Evolutionary conservation across 1,284 basidiomycete genomes (phyloP).

Genomic region (Malassezia cuniculi): DNA sequence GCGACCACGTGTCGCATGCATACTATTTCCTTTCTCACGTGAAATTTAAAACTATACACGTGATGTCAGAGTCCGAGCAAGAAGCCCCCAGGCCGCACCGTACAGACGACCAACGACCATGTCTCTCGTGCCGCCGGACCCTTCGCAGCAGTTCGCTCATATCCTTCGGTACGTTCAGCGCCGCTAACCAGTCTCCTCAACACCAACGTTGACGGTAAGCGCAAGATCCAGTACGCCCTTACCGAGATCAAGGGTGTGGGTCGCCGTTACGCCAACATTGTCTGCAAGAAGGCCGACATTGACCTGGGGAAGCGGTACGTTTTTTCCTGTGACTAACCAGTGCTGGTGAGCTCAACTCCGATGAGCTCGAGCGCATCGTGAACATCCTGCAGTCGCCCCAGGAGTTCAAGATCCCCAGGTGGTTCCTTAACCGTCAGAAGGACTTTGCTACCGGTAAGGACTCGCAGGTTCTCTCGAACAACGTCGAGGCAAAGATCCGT

Average conservation of each 20-base stretch:
- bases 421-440: slow-evolving; percentile 99
- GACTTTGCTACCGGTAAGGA: slow-evolving; percentile 97
- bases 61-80: too few relatives aligned
- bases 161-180: slow-evolving; percentile 33
- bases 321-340: slow-evolving; percentile 47
- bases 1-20: slow-evolving; percentile 6
- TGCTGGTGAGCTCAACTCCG: slow-evolving; percentile 84
- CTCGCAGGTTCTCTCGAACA: slow-evolving; percentile 89
- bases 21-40: neutral
- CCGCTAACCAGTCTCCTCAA: slow-evolving; percentile 64
- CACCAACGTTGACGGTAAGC: slow-evolving; percentile 98
- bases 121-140: slow-evolving; percentile 43
- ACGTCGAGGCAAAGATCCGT: slow-evolving; percentile 94
- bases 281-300: slow-evolving; percentile 99
- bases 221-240: slow-evolving; percentile 59
- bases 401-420: slow-evolving; percentile 97
- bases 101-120: slow-evolving; percentile 14
- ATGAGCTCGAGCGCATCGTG: slow-evolving; percentile 96
- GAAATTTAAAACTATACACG: slow-evolving; percentile 3
- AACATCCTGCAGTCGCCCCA: slow-evolving; percentile 99
- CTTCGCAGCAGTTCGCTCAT: slow-evolving; percentile 45
- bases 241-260: slow-evolving; percentile 96
- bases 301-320: slow-evolving; percentile 94
- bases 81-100: neutral
- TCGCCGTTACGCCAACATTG: slow-evolving; percentile 93